Evolutionary conservation across 2,329 filamentous ascomycete genomes (phyloP).

Genomic region (Colletotrichum sp.): DNA sequence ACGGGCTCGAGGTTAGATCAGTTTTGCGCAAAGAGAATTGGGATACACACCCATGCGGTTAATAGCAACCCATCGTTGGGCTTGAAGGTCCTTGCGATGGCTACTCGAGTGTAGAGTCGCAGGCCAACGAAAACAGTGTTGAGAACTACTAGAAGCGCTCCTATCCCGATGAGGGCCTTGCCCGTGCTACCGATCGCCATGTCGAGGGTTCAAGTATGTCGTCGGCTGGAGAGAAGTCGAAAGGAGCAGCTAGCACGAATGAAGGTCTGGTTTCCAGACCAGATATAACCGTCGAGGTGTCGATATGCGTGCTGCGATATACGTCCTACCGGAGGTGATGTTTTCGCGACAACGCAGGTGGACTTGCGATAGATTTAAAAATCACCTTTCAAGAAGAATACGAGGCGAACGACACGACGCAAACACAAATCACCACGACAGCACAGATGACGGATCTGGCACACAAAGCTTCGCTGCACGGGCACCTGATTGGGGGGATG

Average conservation of each 20-base stretch:
- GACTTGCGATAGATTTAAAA: not conserved
- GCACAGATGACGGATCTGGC: not conserved
- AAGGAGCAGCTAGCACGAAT: not conserved
- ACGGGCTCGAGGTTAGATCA: not conserved
- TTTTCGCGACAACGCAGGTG: not conserved
- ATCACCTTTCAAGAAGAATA: not conserved
- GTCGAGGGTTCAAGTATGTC: not conserved
- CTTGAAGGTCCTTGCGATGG: not conserved
- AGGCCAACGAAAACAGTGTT: conserved; percentile 10
- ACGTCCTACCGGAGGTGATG: not conserved
- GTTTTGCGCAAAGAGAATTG: too few species aligned
- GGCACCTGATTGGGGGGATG: not conserved
- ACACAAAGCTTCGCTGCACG: not conserved
- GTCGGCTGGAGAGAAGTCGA: not conserved
- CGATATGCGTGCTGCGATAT: not conserved
- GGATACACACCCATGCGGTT: not conserved
- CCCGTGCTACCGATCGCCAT: not conserved
- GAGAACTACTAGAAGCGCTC: not conserved
- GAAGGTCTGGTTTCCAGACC: not conserved
- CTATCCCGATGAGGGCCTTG: not conserved
- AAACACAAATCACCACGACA: not conserved
- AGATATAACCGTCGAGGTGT: not conserved
- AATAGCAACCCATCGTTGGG: not conserved
- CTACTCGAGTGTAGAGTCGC: conserved; percentile 1
- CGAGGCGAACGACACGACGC: not conserved